Conservation (phyloP, 176 grass and related monocot genomes). For the Triticum timopheevii region DNA sequence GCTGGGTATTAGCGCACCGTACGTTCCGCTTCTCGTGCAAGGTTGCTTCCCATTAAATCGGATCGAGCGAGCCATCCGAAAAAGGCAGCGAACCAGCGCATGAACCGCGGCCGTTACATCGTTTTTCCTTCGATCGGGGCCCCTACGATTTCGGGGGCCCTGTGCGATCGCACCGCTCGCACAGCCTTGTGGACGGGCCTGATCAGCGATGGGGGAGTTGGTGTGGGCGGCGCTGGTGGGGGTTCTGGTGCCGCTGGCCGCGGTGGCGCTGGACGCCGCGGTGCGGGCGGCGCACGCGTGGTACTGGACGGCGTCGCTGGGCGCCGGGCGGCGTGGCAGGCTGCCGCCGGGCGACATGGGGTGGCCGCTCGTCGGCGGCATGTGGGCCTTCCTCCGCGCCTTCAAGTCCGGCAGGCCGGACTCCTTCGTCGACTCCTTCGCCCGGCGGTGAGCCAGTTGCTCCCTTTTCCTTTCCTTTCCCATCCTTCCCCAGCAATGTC, state of each 20-base stretch:
- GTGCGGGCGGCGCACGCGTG: conserved; percentile 48
- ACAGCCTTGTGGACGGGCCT: too few relatives aligned
- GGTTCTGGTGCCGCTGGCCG: background rate
- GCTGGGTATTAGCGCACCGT: too few relatives aligned
- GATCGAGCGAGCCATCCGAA: too few relatives aligned
- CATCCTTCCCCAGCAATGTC: background rate
- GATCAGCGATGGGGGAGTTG: background rate
- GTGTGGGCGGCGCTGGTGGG: background rate
- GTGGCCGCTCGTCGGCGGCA: conserved; percentile 80
- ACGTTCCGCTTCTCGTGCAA: too few relatives aligned
- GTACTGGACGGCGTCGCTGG: conserved; percentile 42
- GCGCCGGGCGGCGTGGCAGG: conserved; percentile 17
- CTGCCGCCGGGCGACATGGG: conserved; percentile 91
- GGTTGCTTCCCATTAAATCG: too few relatives aligned
- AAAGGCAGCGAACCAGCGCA: too few relatives aligned
- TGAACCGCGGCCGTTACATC: too few relatives aligned
- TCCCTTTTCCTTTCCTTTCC: background rate
- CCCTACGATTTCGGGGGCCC: too few relatives aligned
- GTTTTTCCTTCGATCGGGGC: too few relatives aligned
- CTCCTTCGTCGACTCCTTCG: conserved; percentile 71
- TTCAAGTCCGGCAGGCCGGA: conserved; percentile 81
- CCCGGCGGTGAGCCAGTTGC: conserved; percentile 42
- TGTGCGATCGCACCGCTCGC: too few relatives aligned
- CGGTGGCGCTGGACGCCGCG: background rate
- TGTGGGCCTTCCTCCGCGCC: conserved; percentile 79